phyloP scores from a whole-genome alignment of 164 flowering plant genomes.

The Vitis rupestris region DNA sequence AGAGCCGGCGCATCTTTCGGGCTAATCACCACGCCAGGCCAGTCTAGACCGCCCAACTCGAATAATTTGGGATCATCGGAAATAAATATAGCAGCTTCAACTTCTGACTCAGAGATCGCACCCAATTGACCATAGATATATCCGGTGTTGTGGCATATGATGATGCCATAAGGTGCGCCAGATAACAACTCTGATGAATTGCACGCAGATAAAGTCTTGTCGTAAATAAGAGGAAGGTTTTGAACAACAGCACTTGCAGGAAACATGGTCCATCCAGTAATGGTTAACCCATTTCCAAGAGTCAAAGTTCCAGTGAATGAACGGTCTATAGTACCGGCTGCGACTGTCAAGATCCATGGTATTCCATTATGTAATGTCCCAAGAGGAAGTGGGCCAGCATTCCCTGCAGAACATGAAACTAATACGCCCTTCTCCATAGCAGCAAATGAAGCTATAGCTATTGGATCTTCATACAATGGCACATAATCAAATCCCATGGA shows the following conservation, averaged over 20 bases:
- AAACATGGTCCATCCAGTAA: conserved; percentile 32
- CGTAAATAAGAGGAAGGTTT: conserved; percentile 30
- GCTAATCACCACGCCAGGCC: conserved; percentile 34
- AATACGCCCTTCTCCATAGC: conserved; percentile 32
- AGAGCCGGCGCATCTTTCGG: conserved; percentile 11
- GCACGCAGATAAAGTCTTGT: conserved; percentile 29
- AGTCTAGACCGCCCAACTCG: not conserved
- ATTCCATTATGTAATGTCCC: conserved; percentile 19
- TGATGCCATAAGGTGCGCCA: conserved; percentile 8
- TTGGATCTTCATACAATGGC: conserved; percentile 42
- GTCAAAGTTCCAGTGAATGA: conserved; percentile 30
- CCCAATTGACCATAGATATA: conserved; percentile 6
- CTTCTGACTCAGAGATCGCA: conserved; percentile 15
- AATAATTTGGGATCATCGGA: conserved; percentile 15
- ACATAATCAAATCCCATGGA: conserved; percentile 37
- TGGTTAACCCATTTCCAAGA: conserved; percentile 36
- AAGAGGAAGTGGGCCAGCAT: conserved; percentile 8
- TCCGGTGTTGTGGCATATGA: conserved; percentile 22
- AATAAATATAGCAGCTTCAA: conserved; percentile 32
- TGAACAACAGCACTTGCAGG: conserved; percentile 23
- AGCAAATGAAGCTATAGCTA: conserved; percentile 51
- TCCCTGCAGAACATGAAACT: conserved; percentile 33
- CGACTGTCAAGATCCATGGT: conserved; percentile 33
- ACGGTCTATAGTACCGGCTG: conserved; percentile 6
- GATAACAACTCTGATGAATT: conserved; percentile 26